Percentiles rank a stretch among this genome's conserved stretches.
Evolutionary conservation across 768 basidiomycete genomes (phyloP).

Genomic region (Cytidiella melzeri): DNA sequence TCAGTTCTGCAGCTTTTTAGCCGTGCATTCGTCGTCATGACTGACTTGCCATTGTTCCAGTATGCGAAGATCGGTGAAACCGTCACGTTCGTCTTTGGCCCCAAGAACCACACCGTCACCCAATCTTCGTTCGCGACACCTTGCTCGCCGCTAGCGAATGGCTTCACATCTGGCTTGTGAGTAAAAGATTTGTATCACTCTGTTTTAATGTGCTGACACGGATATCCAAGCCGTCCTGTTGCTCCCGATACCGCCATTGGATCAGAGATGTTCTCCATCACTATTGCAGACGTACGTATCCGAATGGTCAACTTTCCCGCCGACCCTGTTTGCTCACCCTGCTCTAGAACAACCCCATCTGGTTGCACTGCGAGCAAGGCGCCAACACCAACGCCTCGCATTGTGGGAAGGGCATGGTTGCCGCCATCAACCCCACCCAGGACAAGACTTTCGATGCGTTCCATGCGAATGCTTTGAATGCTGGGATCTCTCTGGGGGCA

Average conservation of each 20-base stretch:
- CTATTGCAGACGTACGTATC: slow-evolving; percentile 17
- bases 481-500: slow-evolving; percentile 27
- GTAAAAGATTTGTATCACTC: neutral
- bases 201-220: neutral
- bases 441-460: slow-evolving; percentile 39
- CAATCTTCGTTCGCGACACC: slow-evolving; percentile 17
- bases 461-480: slow-evolving; percentile 43
- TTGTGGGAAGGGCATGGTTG: slow-evolving; percentile 24
- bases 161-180: slow-evolving; percentile 18
- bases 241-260: slow-evolving; percentile 1
- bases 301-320: neutral
- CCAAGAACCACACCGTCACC: slow-evolving; percentile 20
- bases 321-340: neutral
- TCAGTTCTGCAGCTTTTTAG: neutral
- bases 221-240: slow-evolving; percentile 19
- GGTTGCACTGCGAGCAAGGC: slow-evolving; percentile 21
- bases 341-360: slow-evolving; percentile 18
- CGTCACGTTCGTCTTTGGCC: slow-evolving; percentile 21
- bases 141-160: slow-evolving; percentile 15
- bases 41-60: neutral
- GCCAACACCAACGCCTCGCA: slow-evolving; percentile 9
- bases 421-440: slow-evolving; percentile 25
- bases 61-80: slow-evolving; percentile 19
- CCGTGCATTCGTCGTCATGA: neutral
- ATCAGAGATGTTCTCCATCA: slow-evolving; percentile 17